Conservation (phyloP, 1,284 basidiomycete genomes). For the Ganoderma lucidum region DNA sequence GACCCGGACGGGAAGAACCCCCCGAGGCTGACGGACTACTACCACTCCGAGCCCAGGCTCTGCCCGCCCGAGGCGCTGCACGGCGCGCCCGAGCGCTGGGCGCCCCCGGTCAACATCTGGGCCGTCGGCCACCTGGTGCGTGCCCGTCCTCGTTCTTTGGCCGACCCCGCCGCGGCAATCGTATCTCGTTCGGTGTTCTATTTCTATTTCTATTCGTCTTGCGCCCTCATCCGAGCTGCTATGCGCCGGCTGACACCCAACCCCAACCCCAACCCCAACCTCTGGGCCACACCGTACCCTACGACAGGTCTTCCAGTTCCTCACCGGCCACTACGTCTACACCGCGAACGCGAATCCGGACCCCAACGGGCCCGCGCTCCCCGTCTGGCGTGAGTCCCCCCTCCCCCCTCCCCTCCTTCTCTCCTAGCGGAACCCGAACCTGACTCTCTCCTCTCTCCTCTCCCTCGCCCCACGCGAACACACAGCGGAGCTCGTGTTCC, state of each 20-base stretch:
- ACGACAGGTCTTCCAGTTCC: constrained; percentile 22
- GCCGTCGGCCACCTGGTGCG: constrained; percentile 27
- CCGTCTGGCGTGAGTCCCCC: neutral
- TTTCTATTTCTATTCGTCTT: too few species aligned
- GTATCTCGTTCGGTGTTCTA: too few species aligned
- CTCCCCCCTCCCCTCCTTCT: too few species aligned
- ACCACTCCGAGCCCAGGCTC: neutral
- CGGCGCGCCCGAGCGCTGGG: constrained; percentile 16
- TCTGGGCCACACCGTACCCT: too few species aligned
- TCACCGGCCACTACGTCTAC: constrained; percentile 12
- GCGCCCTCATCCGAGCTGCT: too few species aligned
- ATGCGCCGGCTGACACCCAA: too few species aligned
- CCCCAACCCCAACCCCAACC: too few species aligned
- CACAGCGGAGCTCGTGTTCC: neutral
- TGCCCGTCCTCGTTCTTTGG: neutral
- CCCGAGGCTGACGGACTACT: neutral
- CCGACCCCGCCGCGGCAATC: too few species aligned
- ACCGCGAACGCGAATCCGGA: too few species aligned
- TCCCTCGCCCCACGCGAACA: neutral
- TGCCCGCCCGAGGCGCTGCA: constrained; percentile 22
- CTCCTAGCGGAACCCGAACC: neutral
- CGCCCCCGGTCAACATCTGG: constrained; percentile 27
- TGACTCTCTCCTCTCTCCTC: neutral
- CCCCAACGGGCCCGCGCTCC: neutral
- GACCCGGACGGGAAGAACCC: neutral